Conservation (phyloP, 2,329 filamentous ascomycete genomes). For the Epichloe festucae region DNA sequence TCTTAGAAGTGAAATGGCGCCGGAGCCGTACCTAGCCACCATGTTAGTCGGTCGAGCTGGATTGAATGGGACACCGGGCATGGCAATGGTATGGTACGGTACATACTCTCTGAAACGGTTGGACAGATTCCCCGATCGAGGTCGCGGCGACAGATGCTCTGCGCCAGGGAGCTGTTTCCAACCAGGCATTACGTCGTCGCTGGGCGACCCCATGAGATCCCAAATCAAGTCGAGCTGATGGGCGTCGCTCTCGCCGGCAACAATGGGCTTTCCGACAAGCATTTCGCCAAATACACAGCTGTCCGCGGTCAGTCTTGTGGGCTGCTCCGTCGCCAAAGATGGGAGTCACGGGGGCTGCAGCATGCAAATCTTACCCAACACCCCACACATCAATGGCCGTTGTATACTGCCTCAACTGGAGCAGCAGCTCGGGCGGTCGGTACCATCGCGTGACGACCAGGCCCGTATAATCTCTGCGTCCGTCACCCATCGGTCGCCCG, state of each 20-base stretch:
- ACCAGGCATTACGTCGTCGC: conserved; percentile 81
- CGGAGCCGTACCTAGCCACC: conserved; percentile 42
- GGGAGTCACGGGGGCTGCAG: too few relatives aligned
- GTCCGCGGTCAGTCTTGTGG: conserved; percentile 11
- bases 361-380: conserved; percentile 54
- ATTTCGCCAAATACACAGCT: conserved; percentile 98
- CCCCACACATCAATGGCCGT: conserved; percentile 98
- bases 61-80: neutral
- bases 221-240: conserved; percentile 93
- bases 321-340: neutral
- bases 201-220: conserved; percentile 80
- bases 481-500: conserved; percentile 71
- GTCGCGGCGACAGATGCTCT: conserved; percentile 55
- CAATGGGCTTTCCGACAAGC: conserved; percentile 84
- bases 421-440: conserved; percentile 78
- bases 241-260: conserved; percentile 76
- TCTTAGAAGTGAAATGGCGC: conserved; percentile 65
- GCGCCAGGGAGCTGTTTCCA: conserved; percentile 76
- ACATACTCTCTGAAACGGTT: conserved; percentile 61
- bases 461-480: conserved; percentile 84
- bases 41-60: neutral
- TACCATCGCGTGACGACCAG: conserved; percentile 97
- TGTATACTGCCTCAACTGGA: conserved; percentile 85
- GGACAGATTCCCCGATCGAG: conserved; percentile 50
- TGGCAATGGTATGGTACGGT: neutral